Percentiles rank a stretch among this genome's conserved stretches.
phyloP scores from a whole-genome alignment of 2,329 filamentous ascomycete species.

The Phaeosphaeriaceae sp. region DNA sequence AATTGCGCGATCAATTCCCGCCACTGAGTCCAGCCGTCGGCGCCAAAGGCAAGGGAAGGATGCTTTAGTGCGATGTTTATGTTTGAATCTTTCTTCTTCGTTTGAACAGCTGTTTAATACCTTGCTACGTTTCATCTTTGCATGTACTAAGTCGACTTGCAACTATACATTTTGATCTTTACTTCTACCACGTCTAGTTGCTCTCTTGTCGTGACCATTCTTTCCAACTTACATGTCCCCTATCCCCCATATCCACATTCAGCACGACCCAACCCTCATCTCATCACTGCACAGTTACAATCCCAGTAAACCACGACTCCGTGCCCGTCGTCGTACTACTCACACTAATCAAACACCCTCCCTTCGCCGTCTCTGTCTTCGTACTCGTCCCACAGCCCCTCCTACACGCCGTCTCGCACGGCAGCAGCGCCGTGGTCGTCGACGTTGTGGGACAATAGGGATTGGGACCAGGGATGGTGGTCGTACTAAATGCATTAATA shows the following conservation, averaged over 20 bases:
- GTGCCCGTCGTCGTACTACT: neutral
- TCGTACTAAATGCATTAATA: too few relatives aligned
- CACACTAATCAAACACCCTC: neutral
- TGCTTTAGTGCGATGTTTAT: conserved; percentile 16
- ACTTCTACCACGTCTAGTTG: too few relatives aligned
- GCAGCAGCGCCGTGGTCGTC: conserved; percentile 14
- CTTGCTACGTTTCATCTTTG: neutral
- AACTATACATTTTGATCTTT: too few relatives aligned
- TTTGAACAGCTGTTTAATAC: neutral
- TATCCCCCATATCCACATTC: too few relatives aligned
- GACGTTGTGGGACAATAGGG: conserved; percentile 6
- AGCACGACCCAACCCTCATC: too few relatives aligned
- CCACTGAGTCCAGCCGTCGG: conserved; percentile 31
- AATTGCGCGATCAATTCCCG: conserved; percentile 36
- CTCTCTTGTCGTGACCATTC: too few relatives aligned
- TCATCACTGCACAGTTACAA: conserved; percentile 15
- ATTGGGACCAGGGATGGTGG: too few relatives aligned
- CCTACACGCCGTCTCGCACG: conserved; percentile 19
- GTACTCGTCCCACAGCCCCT: conserved; percentile 18
- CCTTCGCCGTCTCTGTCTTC: too few relatives aligned
- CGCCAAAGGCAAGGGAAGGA: conserved; percentile 39
- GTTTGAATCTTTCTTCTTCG: neutral
- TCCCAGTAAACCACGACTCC: conserved; percentile 22
- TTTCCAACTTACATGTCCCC: too few relatives aligned
- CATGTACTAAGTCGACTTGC: neutral